Percentiles rank a stretch among this genome's conserved stretches.
Evolutionary conservation across 208 protist genomes (phyloP).

Genomic region (Acanthamoeba castellanii): DNA sequence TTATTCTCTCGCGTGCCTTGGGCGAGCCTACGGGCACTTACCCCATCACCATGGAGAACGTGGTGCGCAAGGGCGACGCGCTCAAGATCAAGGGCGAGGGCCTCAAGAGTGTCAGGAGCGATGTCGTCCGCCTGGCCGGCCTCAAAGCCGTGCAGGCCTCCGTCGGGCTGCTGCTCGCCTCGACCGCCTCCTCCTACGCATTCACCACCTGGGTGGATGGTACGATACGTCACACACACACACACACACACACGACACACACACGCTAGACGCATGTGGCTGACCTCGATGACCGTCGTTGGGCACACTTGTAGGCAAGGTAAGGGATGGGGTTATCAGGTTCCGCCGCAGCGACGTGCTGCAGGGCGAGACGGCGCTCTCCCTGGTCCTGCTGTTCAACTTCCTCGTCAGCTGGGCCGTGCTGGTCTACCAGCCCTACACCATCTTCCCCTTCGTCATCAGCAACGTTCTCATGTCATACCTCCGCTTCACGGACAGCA

Average conservation of each 20-base stretch:
- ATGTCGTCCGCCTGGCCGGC: neutral
- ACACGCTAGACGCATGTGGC: neutral
- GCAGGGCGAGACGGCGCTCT: neutral
- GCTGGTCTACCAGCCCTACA: constrained; percentile 23
- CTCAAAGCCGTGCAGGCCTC: neutral
- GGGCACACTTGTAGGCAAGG: neutral
- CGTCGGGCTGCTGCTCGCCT: neutral
- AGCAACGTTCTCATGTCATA: neutral
- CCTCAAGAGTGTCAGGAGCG: neutral
- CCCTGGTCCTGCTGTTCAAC: neutral
- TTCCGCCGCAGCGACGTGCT: neutral
- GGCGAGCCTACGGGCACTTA: neutral
- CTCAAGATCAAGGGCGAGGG: neutral
- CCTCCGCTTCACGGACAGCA: neutral
- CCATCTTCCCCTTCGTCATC: neutral
- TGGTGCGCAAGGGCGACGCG: neutral
- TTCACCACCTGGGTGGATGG: neutral
- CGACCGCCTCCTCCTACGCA: neutral
- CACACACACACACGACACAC: neutral
- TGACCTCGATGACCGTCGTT: neutral
- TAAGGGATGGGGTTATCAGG: neutral
- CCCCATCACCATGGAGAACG: neutral
- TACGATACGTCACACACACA: neutral
- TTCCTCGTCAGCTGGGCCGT: neutral
- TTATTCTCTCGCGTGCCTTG: neutral